These are phyloP conservation scores for Phlyctochytrium planicorne DNA, from an alignment of 192 early-diverging fungal species.

Conservation along the genomic window DNA sequence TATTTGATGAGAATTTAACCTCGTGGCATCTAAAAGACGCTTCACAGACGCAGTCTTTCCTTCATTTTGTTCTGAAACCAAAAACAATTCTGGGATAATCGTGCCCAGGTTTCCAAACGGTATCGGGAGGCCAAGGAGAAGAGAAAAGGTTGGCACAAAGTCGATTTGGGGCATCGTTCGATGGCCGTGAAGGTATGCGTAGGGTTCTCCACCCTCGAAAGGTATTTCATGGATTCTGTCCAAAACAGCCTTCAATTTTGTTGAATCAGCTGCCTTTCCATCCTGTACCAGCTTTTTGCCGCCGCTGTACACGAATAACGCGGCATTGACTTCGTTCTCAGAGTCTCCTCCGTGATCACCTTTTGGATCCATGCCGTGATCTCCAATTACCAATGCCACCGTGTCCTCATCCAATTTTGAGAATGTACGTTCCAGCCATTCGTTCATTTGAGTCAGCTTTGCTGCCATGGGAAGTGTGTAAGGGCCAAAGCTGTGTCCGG, in stretches of 20 bases:
- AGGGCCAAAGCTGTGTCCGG: constrained; percentile 89
- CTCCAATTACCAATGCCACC: constrained; percentile 85
- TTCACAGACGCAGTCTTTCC: constrained; percentile 2
- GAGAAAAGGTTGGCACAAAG: constrained; percentile 79
- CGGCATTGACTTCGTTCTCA: constrained; percentile 83
- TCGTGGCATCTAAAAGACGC: constrained; percentile 53
- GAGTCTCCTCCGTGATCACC: constrained; percentile 98
- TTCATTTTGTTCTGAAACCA: constrained; percentile 9
- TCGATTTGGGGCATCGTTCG: constrained; percentile 88
- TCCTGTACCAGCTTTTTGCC: constrained; percentile 5
- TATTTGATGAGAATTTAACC: constrained; percentile 70
- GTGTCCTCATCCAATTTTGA: constrained; percentile 73
- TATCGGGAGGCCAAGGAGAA: constrained; percentile 80
- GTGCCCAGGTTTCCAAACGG: constrained; percentile 92
- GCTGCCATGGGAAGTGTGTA: constrained; percentile 78
- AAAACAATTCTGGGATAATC: constrained; percentile 84
- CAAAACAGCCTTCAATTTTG: constrained; percentile 12
- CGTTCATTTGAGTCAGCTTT: constrained; percentile 87
- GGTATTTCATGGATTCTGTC: constrained; percentile 10
- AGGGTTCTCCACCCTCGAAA: constrained; percentile 26
- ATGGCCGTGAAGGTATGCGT: constrained; percentile 21
- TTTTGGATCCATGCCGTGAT: constrained; percentile 95
- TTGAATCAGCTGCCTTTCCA: background rate
- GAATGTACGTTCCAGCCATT: constrained; percentile 65
- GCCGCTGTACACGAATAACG: constrained; percentile 74